Evolutionary conservation across 1,139 yeast species (phyloP), one percentile per base, ranked within the genome.

Genomic region (Neolecta irregularis): DNA sequence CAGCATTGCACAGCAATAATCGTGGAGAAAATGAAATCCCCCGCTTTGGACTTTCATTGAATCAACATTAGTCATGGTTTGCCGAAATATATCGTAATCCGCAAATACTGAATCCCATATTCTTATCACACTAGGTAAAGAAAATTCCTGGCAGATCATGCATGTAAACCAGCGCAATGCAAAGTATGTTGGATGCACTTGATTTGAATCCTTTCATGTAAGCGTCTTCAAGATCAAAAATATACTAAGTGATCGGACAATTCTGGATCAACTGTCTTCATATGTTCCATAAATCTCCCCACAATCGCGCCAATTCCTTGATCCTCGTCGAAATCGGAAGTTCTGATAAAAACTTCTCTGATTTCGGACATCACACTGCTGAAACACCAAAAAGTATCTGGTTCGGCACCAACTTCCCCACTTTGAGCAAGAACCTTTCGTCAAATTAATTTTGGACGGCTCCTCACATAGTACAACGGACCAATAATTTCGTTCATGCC

Each of bases 401-500:
- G 20, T 11, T 33, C 36, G 13, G 37, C 35, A 11, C n/a, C n/a
- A n/a, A n/a, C n/a, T n/a, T n/a, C n/a, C n/a, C n/a, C n/a, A n/a
- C n/a, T n/a, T n/a, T n/a, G n/a, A n/a, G n/a, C n/a, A n/a, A n/a
- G n/a, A n/a, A n/a, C n/a, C n/a, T n/a, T n/a, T n/a, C n/a, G n/a
- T n/a, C n/a, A n/a, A n/a, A n/a, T n/a, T n/a, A n/a, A n/a, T n/a
- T n/a, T n/a, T n/a, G n/a, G n/a, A n/a, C n/a, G n/a, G n/a, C n/a
- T n/a, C n/a, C 29, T 16, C 12, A 33, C 36, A 18, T 23, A 33
- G 12, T 33, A 33, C n/a, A 33, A 23, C 18, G 36, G 36, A 11
- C 37, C 36, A n/a, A 33, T 22, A 13, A 33, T 13, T 18, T 33
- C 36, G 13, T 33, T 33, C 36, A 33, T 33, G 34, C 36, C 36